A percentile compares a stretch with the other conserved stretches of the same genome.
phyloP scores from a whole-genome alignment of 345 rosid species.

The Populus nigra region DNA sequence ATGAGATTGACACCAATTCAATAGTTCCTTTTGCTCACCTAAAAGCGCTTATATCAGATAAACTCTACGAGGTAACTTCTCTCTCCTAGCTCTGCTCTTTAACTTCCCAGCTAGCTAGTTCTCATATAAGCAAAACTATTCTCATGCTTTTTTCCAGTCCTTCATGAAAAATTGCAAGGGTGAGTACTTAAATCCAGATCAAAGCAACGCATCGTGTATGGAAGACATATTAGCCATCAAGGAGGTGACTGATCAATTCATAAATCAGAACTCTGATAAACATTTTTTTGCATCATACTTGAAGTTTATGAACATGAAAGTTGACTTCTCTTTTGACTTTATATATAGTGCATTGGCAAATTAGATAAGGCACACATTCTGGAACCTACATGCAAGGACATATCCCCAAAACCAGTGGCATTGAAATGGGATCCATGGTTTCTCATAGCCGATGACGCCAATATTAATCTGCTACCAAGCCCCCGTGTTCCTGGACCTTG shows the following conservation, averaged over 20 bases:
- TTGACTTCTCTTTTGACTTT: neutral
- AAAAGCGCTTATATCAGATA: constrained; percentile 11
- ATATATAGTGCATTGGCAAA: constrained; percentile 29
- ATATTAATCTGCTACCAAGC: neutral
- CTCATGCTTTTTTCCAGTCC: constrained; percentile 7
- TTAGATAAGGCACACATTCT: constrained; percentile 18
- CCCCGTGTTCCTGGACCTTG: constrained; percentile 3
- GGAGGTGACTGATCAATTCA: constrained; percentile 3
- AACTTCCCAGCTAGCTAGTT: neutral
- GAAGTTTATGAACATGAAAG: neutral
- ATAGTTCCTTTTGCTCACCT: constrained; percentile 16
- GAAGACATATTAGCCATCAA: constrained; percentile 9
- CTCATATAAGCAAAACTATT: neutral
- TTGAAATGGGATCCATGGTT: constrained; percentile 5
- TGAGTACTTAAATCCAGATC: constrained; percentile 15
- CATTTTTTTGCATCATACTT: neutral
- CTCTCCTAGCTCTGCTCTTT: neutral
- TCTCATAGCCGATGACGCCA: neutral
- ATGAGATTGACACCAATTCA: neutral
- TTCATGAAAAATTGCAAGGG: constrained; percentile 29
- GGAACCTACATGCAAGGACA: constrained; percentile 30
- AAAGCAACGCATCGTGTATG: constrained; percentile 16
- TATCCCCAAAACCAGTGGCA: constrained; percentile 11
- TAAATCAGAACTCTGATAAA: neutral
- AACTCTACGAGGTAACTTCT: constrained; percentile 27